Conservation (phyloP, 192 early-diverging fungal species). For the Gamsiella multidivaricata region DNA sequence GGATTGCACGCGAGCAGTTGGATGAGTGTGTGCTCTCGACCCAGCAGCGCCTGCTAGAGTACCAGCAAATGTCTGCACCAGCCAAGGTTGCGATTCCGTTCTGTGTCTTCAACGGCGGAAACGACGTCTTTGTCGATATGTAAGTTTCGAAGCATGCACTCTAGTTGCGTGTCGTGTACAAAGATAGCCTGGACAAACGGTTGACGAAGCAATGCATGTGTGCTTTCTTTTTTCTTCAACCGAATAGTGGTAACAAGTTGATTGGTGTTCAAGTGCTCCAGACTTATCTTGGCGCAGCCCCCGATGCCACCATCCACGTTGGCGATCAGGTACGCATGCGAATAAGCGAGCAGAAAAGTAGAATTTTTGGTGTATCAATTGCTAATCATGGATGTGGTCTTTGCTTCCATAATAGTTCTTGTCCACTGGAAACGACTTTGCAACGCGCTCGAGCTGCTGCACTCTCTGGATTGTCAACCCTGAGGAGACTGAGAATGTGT, state of each 20-base stretch:
- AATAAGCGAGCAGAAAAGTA: too few relatives aligned
- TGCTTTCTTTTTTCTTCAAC: not conserved
- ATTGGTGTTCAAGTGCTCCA: slow-evolving; percentile 90
- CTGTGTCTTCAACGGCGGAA: slow-evolving; percentile 94
- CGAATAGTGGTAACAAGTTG: slow-evolving; percentile 85
- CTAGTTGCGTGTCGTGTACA: too few relatives aligned
- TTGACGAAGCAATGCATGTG: not conserved
- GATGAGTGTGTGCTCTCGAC: slow-evolving; percentile 88
- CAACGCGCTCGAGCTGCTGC: slow-evolving; percentile 84
- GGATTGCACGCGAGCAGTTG: slow-evolving; percentile 82
- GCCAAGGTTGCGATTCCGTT: slow-evolving; percentile 78
- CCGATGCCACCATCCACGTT: slow-evolving; percentile 81
- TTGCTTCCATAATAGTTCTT: slow-evolving; percentile 67
- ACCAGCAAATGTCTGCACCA: slow-evolving; percentile 64
- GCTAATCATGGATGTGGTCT: not conserved
- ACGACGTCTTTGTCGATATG: slow-evolving; percentile 93
- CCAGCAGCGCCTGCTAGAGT: slow-evolving; percentile 71
- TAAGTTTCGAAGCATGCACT: slow-evolving; percentile 25
- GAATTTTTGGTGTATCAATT: not conserved
- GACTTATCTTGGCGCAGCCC: slow-evolving; percentile 66
- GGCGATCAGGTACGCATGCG: slow-evolving; percentile 84
- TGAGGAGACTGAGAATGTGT: slow-evolving; percentile 80
- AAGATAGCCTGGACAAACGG: too few relatives aligned
- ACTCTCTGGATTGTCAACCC: slow-evolving; percentile 93
- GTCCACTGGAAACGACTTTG: slow-evolving; percentile 91